Percentiles rank a stretch among this genome's conserved stretches.
Conservation (phyloP, 1,139 yeast genomes). For the Hyphopichia pseudoburtonii region DNA sequence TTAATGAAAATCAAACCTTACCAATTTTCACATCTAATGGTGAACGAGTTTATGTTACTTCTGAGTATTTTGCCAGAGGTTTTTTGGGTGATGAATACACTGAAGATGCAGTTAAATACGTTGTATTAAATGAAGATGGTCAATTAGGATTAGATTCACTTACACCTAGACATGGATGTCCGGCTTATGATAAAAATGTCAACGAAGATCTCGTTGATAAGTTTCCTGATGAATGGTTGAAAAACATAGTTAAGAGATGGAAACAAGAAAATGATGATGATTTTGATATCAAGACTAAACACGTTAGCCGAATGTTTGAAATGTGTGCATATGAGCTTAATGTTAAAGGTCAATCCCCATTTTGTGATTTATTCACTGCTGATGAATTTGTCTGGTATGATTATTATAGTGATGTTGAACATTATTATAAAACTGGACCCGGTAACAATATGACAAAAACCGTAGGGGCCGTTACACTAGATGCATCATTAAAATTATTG, state of each 20-base stretch:
- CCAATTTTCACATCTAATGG: slow-evolving; percentile 33
- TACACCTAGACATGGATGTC: slow-evolving; percentile 25
- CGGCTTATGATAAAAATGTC: slow-evolving; percentile 18
- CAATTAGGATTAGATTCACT: slow-evolving; percentile 27
- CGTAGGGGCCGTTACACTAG: slow-evolving; percentile 48
- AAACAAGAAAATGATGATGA: slow-evolving; percentile 37
- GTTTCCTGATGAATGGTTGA: slow-evolving; percentile 22
- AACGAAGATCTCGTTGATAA: slow-evolving; percentile 18
- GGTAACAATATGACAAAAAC: slow-evolving; percentile 44
- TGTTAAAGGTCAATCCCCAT: slow-evolving; percentile 46
- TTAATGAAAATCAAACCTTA: slow-evolving; percentile 17
- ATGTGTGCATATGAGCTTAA: slow-evolving; percentile 59
- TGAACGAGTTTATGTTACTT: slow-evolving; percentile 29
- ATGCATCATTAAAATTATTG: slow-evolving; percentile 49
- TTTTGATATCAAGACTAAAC: slow-evolving; percentile 39
- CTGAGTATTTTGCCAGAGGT: slow-evolving; percentile 30
- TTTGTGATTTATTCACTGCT: slow-evolving; percentile 50
- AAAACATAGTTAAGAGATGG: slow-evolving; percentile 15
- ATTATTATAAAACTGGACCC: slow-evolving; percentile 51
- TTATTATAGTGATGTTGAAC: slow-evolving; percentile 43
- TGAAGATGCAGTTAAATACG: slow-evolving; percentile 15
- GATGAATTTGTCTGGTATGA: slow-evolving; percentile 48
- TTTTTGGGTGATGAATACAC: slow-evolving; percentile 22
- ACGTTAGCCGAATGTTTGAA: slow-evolving; percentile 38
- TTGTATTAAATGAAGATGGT: slow-evolving; percentile 23